A percentile compares a stretch with the other conserved stretches of the same genome.
These are phyloP conservation scores for Geotrichum reessii DNA, from an alignment of 1,139 yeast genomes.

Conservation along the genomic window DNA sequence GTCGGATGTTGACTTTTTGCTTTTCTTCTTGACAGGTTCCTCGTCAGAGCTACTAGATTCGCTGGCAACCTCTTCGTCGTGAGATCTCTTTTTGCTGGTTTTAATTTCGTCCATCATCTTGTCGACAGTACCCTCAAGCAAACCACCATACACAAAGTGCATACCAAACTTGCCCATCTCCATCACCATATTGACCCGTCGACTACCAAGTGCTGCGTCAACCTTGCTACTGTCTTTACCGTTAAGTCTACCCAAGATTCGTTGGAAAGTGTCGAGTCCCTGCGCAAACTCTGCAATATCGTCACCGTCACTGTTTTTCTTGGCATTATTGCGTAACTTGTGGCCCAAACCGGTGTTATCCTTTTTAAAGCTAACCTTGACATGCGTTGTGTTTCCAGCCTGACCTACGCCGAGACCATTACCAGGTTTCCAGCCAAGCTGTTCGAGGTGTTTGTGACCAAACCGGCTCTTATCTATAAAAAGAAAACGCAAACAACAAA, in stretches of 20 bases:
- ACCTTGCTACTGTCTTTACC: slow-evolving; percentile 34
- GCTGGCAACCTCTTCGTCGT: slow-evolving; percentile 31
- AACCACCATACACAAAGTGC: slow-evolving; percentile 79
- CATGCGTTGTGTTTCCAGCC: slow-evolving; percentile 64
- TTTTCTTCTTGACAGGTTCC: slow-evolving; percentile 30
- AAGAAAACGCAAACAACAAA: not conserved
- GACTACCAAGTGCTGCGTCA: slow-evolving; percentile 28
- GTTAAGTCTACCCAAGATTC: slow-evolving; percentile 76
- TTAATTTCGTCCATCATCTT: slow-evolving; percentile 33
- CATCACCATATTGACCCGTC: slow-evolving; percentile 49
- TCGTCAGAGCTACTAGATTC: slow-evolving; percentile 26
- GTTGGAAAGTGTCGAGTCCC: slow-evolving; percentile 89
- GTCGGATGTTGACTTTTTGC: slow-evolving; percentile 26
- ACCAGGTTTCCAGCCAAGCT: slow-evolving; percentile 91
- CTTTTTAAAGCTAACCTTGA: slow-evolving; percentile 72
- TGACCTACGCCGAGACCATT: slow-evolving; percentile 69
- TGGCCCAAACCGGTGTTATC: slow-evolving; percentile 83
- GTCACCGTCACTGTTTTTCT: slow-evolving; percentile 48
- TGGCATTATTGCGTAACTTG: slow-evolving; percentile 42
- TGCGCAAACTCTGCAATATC: slow-evolving; percentile 64
- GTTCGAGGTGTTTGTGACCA: slow-evolving; percentile 79
- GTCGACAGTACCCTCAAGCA: slow-evolving; percentile 80
- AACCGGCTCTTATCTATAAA: slow-evolving; percentile 57
- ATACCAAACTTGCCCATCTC: slow-evolving; percentile 81
- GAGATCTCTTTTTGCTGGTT: slow-evolving; percentile 31